A percentile compares a stretch with the other conserved stretches of the same genome.
Conservation (phyloP, 129 eudicot genomes). For the Calendula officinalis region DNA sequence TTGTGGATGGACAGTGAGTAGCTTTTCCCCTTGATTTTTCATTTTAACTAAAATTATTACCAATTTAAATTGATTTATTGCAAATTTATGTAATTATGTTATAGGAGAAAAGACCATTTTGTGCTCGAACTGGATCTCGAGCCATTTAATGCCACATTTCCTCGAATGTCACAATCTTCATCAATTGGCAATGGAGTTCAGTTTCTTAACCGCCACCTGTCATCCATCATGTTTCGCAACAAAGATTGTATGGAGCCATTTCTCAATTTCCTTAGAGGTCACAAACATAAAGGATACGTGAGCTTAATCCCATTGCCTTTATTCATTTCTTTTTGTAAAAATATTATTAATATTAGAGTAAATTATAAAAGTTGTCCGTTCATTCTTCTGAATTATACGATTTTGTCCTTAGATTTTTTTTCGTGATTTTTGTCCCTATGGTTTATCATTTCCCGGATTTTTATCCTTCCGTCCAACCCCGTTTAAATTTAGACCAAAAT, state of each 20-base stretch:
- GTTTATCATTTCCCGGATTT: too few species aligned
- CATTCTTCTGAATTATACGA: too few species aligned
- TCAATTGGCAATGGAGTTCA: slow-evolving; percentile 97
- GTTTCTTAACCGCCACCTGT: slow-evolving; percentile 94
- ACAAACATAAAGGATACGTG: slow-evolving; percentile 84
- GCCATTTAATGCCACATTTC: slow-evolving; percentile 91
- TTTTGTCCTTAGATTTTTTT: too few species aligned
- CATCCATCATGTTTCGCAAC: slow-evolving; percentile 91
- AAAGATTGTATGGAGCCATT: slow-evolving; percentile 90
- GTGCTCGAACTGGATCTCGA: slow-evolving; percentile 88
- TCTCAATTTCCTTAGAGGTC: slow-evolving; percentile 81
- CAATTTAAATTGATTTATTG: background rate
- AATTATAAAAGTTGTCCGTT: too few species aligned
- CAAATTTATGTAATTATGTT: background rate
- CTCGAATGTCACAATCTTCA: slow-evolving; percentile 90
- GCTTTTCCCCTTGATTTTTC: background rate
- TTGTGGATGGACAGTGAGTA: slow-evolving; percentile 70
- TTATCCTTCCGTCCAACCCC: too few species aligned
- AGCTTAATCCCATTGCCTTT: slow-evolving; percentile 26
- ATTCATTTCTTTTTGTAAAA: background rate
- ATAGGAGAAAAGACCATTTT: slow-evolving; percentile 46
- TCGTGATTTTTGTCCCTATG: too few species aligned
- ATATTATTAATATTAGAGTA: too few species aligned
- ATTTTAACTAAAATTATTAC: background rate
- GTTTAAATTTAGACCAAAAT: too few species aligned